Conservation (phyloP, 176 grass and related monocot genomes). For the Alloteropsis semialata region DNA sequence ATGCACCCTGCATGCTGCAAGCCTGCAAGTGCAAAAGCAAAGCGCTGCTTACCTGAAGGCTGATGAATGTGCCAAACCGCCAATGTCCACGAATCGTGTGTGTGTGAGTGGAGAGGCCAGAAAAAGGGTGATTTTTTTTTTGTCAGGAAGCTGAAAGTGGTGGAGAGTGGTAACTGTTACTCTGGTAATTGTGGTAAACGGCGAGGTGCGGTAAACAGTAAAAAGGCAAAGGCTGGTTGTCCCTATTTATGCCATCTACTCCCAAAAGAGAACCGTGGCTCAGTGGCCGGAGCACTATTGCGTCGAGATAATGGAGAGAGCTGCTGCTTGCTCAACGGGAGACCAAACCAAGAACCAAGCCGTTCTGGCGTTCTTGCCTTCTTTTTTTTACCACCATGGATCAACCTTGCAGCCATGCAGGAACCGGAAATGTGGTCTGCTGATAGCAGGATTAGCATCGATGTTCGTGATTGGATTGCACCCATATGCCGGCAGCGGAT, state of each 20-base stretch:
- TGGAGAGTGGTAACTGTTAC: neutral
- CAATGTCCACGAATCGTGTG: neutral
- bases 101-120: neutral
- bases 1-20: neutral
- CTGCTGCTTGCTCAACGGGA: slow-evolving; percentile 7
- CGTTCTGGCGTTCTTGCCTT: neutral
- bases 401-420: neutral
- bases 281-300: neutral
- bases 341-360: neutral
- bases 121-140: neutral
- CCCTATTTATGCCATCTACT: neutral
- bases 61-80: no score
- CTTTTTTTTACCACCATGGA: neutral
- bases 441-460: no score
- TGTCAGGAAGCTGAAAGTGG: neutral
- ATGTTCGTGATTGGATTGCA: no score
- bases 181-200: neutral
- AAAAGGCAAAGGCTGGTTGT: neutral
- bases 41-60: neutral
- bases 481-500: no score
- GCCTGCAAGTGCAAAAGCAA: neutral
- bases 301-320: neutral
- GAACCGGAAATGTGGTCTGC: neutral
- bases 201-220: neutral
- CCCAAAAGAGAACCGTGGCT: neutral